Conservation (phyloP, 495 filamentous ascomycete genomes). For the Trichoderma gamsii region DNA sequence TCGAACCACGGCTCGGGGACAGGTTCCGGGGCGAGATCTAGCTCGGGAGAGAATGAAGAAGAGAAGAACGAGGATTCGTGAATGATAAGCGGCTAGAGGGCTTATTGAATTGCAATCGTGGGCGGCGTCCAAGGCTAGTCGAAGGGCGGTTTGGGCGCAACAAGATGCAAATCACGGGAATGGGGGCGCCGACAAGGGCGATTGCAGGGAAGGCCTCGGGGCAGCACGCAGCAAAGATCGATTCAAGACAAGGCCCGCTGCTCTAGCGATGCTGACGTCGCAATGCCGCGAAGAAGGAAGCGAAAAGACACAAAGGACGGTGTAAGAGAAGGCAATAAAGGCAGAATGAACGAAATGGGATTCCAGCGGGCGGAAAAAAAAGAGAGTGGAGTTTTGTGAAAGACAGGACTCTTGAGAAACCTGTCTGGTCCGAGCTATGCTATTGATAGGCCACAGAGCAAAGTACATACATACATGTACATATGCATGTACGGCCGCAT, state of each 20-base stretch:
- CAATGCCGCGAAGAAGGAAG: neutral
- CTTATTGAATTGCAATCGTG: neutral
- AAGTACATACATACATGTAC: neutral
- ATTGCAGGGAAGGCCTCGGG: constrained; percentile 8
- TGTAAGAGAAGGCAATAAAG: neutral
- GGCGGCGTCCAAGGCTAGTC: neutral
- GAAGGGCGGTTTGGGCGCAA: neutral
- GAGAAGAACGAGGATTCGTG: neutral
- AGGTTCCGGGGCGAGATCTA: neutral
- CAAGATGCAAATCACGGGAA: constrained; percentile 7
- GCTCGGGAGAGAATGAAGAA: neutral
- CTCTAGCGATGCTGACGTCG: neutral
- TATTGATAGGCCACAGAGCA: neutral
- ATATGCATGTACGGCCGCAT: constrained; percentile 1
- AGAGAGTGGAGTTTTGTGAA: no score
- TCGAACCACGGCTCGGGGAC: neutral
- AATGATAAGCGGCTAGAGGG: neutral
- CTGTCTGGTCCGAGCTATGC: no score
- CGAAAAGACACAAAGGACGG: neutral
- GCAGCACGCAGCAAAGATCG: constrained; percentile 1
- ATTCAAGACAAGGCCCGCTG: constrained; percentile 4
- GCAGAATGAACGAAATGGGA: no score
- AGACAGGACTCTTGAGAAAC: no score
- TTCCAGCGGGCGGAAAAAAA: no score
- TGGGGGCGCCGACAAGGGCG: constrained; percentile 1